Evolutionary conservation across 2,329 filamentous ascomycete genomes (phyloP).

Genomic region (Colletotrichum sp.): DNA sequence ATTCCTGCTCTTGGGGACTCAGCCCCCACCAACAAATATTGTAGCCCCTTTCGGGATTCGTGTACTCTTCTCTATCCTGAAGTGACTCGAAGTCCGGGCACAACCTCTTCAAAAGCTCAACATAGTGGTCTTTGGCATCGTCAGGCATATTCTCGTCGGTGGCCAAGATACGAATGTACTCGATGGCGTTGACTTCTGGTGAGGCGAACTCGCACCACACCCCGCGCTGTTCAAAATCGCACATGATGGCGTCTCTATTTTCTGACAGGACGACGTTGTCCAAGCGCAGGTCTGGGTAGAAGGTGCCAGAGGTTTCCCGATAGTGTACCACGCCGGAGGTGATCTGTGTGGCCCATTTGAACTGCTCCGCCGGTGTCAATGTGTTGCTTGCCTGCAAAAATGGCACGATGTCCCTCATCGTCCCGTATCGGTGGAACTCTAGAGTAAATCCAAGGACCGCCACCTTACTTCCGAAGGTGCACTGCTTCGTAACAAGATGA

Average conservation of each 20-base stretch:
- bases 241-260: slow-evolving; percentile 53
- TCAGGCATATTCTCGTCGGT: slow-evolving; percentile 50
- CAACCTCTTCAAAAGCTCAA: slow-evolving; percentile 43
- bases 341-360: slow-evolving; percentile 60
- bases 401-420: slow-evolving; percentile 60
- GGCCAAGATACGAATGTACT: slow-evolving; percentile 61
- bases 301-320: slow-evolving; percentile 47
- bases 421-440: slow-evolving; percentile 58
- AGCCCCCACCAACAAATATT: slow-evolving; percentile 63
- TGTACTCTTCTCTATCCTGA: slow-evolving; percentile 47
- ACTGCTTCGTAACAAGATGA: slow-evolving; percentile 60
- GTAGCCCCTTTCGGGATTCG: slow-evolving; percentile 54
- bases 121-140: slow-evolving; percentile 44
- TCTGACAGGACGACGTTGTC: slow-evolving; percentile 63
- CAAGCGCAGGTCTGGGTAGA: slow-evolving; percentile 64
- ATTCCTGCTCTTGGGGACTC: slow-evolving; percentile 56
- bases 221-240: slow-evolving; percentile 68
- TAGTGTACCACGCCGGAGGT: slow-evolving; percentile 56
- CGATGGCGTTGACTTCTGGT: slow-evolving; percentile 64
- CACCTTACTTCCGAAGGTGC: slow-evolving; percentile 59
- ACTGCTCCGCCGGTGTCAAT: slow-evolving; percentile 47
- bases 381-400: slow-evolving; percentile 50
- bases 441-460: slow-evolving; percentile 63
- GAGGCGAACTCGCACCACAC: slow-evolving; percentile 68
- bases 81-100: slow-evolving; percentile 52